phyloP scores from a whole-genome alignment of 192 early-diverging fungal species.

The Backusella liffmaniae region DNA sequence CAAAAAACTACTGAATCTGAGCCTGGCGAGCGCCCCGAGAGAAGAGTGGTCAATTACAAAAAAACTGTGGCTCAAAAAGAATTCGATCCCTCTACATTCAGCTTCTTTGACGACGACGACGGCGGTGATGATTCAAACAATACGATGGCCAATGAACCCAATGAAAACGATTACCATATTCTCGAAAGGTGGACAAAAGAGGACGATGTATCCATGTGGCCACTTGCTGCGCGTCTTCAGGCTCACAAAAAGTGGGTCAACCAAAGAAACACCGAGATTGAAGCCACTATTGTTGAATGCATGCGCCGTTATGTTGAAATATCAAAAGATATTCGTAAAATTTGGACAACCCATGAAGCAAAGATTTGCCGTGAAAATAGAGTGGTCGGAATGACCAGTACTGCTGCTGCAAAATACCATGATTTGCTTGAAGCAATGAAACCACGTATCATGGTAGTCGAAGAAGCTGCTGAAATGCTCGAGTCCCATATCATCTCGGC shows the following conservation, averaged over 20 bases:
- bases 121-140: not conserved
- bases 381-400: conserved; percentile 60
- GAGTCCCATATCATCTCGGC: conserved; percentile 55
- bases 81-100: conserved; percentile 3
- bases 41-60: conserved; percentile 27
- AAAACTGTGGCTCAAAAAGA: conserved; percentile 1
- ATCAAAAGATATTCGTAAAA: conserved; percentile 19
- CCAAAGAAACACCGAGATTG: conserved; percentile 17
- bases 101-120: conserved; percentile 13
- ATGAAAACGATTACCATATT: not conserved
- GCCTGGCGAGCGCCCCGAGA: not conserved
- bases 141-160: not conserved
- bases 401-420: conserved; percentile 61
- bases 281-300: conserved; percentile 1
- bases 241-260: conserved; percentile 29
- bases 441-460: conserved; percentile 53
- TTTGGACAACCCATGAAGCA: conserved; percentile 17
- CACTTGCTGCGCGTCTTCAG: conserved; percentile 27
- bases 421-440: conserved; percentile 42
- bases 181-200: conserved; percentile 27
- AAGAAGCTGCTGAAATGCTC: conserved; percentile 58
- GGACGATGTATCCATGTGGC: conserved; percentile 33
- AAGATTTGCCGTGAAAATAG: conserved; percentile 28
- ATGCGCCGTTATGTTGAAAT: conserved; percentile 20
- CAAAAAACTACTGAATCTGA: not conserved